Conservation (phyloP, 1,284 basidiomycete species). For the Heterobasidion parviporum region DNA sequence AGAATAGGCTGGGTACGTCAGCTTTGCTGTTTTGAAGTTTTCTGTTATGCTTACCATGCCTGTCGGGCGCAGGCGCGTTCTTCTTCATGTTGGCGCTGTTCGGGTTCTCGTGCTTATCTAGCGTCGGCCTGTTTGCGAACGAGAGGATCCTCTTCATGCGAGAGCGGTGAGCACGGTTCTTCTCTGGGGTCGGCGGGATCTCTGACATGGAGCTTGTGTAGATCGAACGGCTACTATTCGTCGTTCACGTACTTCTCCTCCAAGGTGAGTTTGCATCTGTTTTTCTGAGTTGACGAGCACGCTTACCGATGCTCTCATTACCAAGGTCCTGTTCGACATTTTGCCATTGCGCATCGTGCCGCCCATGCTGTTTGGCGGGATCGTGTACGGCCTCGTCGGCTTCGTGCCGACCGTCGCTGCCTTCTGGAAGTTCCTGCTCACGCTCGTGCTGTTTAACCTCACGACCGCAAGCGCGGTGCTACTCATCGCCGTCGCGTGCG, state of each 20-base stretch:
- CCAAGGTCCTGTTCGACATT: constrained; percentile 87
- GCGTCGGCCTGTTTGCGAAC: constrained; percentile 86
- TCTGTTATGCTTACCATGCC: background rate
- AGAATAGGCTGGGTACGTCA: constrained; percentile 68
- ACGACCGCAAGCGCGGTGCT: constrained; percentile 89
- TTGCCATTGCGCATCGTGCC: constrained; percentile 90
- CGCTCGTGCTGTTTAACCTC: constrained; percentile 91
- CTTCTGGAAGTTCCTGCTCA: constrained; percentile 98
- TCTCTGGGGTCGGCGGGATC: background rate
- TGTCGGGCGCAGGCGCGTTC: constrained; percentile 63
- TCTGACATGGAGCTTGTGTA: constrained; percentile 18
- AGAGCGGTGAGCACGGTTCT: constrained; percentile 59
- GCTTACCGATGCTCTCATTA: background rate
- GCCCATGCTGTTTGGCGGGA: constrained; percentile 89
- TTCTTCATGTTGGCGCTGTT: constrained; percentile 95
- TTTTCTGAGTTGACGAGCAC: background rate
- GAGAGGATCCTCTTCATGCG: constrained; percentile 95
- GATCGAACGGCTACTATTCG: constrained; percentile 95
- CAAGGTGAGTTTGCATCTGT: constrained; percentile 44
- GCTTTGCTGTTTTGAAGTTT: background rate
- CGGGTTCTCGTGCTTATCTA: constrained; percentile 93
- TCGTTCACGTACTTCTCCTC: constrained; percentile 94
- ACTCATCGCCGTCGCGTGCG: constrained; percentile 82
- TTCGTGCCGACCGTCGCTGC: constrained; percentile 82
- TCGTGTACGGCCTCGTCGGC: constrained; percentile 90